Evolutionary conservation across 2,329 filamentous ascomycete species (phyloP), one percentile per base, ranked within the genome.

Genomic region (Penicillium crustosum): DNA sequence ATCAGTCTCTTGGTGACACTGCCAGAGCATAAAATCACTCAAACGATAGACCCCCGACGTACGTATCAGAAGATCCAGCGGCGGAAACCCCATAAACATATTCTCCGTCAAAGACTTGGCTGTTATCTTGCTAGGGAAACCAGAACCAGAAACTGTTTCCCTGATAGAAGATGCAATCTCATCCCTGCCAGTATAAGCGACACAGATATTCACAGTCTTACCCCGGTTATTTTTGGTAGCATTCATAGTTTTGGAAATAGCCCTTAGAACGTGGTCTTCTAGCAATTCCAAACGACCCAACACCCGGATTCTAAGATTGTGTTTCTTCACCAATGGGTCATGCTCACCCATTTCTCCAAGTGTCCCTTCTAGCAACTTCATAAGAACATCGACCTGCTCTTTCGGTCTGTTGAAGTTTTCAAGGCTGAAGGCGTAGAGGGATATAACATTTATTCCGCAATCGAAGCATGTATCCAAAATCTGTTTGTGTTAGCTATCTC

Each of bases 391-490:
- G 27, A 64, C 31, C 43, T 64, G 49, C 7, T 48, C 50, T 12
- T 50, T 42, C 2, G 61, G 44, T 33, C 61, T 43, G 13, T 64
- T 23, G 41, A 64, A 62, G 33, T 59, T 64, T 17, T 59, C 61
- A 15, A 59, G 53, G 33, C 61, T 63, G 47, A 64, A 64, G 12
- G 58, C 38, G 36, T 64, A 59, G 12, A 54, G 33, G 5, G 61
- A 62, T 17, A 63, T 15, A 13, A 33, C 29, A 15, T 59, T 21
- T 36, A 59, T 19, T 17, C 29, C 39, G 9, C 39, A 41, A 2
- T 41, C 21, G 36, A 42, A 52, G 29, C 38, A 52, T n/a, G 31
- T 19, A 25, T 43, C 38, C 7, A 53, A 1, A 15, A 25, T 43
- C 49, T 52, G 2, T 21, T 31, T 21, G 5, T 0, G 21, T 12